phyloP scores from a whole-genome alignment of 2,329 filamentous ascomycete genomes.

The Sporothrix curviconia region DNA sequence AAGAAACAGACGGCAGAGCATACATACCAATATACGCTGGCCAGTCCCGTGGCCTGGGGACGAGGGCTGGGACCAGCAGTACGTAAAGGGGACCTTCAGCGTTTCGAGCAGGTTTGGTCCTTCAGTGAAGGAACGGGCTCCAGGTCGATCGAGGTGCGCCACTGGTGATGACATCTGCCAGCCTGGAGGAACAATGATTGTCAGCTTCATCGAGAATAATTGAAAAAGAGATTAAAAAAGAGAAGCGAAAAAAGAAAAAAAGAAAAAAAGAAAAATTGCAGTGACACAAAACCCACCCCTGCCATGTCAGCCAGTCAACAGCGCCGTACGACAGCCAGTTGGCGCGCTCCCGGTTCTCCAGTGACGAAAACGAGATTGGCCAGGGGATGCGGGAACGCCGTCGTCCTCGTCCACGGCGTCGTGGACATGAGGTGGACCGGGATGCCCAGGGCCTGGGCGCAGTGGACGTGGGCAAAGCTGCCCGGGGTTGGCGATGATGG shows the following conservation, averaged over 20 bases:
- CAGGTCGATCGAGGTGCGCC: constrained; percentile 27
- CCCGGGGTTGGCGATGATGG: constrained; percentile 60
- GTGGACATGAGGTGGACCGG: constrained; percentile 73
- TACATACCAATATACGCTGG: constrained; percentile 62
- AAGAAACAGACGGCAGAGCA: constrained; percentile 31
- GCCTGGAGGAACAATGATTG: too few species aligned
- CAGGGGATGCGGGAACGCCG: constrained; percentile 68
- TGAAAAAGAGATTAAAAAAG: too few species aligned
- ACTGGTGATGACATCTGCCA: constrained; percentile 70
- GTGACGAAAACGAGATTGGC: constrained; percentile 54
- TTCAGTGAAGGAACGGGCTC: constrained; percentile 41
- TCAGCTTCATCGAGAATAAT: too few species aligned
- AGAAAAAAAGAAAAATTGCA: too few species aligned
- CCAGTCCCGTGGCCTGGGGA: constrained; percentile 77
- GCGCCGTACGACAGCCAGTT: constrained; percentile 60
- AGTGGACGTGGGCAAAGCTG: constrained; percentile 59
- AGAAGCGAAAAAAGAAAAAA: too few species aligned
- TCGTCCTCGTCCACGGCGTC: constrained; percentile 45
- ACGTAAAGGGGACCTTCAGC: constrained; percentile 68
- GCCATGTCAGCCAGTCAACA: constrained; percentile 84
- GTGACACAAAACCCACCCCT: too few species aligned
- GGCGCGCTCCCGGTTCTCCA: too few species aligned
- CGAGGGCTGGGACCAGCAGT: constrained; percentile 47
- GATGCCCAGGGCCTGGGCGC: constrained; percentile 57
- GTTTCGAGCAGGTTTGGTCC: too few species aligned